phyloP scores from a whole-genome alignment of 495 filamentous ascomycete species.

The Jackrogersella multiformis region DNA sequence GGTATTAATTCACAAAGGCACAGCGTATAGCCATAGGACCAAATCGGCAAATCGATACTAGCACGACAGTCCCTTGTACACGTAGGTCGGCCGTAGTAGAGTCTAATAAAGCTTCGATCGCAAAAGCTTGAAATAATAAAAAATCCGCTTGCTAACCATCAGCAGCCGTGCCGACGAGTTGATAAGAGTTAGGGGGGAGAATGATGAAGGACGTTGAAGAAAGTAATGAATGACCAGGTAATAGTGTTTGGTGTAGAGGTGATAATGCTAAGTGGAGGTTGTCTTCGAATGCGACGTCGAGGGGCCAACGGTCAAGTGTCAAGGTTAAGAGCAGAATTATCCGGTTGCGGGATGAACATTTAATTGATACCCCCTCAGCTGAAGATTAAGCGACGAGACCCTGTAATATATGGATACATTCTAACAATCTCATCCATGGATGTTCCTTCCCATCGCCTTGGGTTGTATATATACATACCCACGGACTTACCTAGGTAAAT shows the following conservation, averaged over 20 bases:
- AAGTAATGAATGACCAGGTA: background rate
- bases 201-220: background rate
- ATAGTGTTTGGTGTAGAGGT: background rate
- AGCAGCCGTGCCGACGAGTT: conserved; percentile 16
- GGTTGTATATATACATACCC: background rate
- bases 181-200: background rate
- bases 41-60: conserved; percentile 33
- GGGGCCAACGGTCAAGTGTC: conserved; percentile 9
- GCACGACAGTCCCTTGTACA: conserved; percentile 9
- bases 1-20: conserved; percentile 32
- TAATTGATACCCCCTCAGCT: conserved; percentile 33
- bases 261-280: conserved; percentile 10
- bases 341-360: conserved; percentile 32
- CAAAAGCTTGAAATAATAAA: background rate
- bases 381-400: conserved; percentile 20
- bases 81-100: background rate
- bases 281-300: conserved; percentile 39
- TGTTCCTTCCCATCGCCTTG: background rate
- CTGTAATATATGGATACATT: conserved; percentile 15
- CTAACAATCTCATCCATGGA: background rate
- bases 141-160: conserved; percentile 9
- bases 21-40: conserved; percentile 29
- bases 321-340: conserved; percentile 32
- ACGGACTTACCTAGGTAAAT: no score
- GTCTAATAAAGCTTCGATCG: background rate